phyloP scores from a whole-genome alignment of 2,329 filamentous ascomycete genomes.

The Talaromyces albobiverticillius region DNA sequence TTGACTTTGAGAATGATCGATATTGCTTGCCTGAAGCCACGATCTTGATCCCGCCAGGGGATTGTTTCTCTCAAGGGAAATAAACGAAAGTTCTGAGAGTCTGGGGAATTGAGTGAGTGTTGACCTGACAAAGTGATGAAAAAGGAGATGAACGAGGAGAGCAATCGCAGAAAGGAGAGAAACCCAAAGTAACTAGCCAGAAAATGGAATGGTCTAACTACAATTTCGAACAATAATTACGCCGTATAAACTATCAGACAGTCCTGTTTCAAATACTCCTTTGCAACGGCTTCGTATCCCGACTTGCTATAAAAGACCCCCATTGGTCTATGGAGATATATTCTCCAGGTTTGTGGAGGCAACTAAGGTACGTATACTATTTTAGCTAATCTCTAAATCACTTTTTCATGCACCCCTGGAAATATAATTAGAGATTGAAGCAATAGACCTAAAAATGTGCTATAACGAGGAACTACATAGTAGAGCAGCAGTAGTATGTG shows the following conservation, averaged over 20 bases:
- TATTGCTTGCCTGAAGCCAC: background rate
- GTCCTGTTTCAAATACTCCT: background rate
- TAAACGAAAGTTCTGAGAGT: background rate
- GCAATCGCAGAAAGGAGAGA: background rate
- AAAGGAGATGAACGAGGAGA: background rate
- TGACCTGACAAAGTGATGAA: background rate
- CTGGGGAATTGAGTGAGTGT: background rate
- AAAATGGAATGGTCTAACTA: background rate
- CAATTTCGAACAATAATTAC: background rate
- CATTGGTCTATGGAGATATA: no score
- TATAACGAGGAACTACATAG: no score
- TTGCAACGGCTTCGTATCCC: no score
- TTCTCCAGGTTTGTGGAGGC: no score
- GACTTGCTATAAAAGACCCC: no score
- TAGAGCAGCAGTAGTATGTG: no score
- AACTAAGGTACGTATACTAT: no score
- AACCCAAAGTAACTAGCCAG: background rate
- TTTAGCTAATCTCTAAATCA: no score
- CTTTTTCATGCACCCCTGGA: no score
- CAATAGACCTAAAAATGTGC: no score
- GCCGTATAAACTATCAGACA: background rate
- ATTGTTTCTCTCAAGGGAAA: background rate
- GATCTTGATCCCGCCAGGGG: background rate
- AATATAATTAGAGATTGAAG: no score
- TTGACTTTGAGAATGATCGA: no score